Percentiles rank a stretch among this genome's conserved stretches.
These are phyloP conservation scores for Porcisia hertigi DNA, from an alignment of 208 protist genomes.

Conservation along the genomic window DNA sequence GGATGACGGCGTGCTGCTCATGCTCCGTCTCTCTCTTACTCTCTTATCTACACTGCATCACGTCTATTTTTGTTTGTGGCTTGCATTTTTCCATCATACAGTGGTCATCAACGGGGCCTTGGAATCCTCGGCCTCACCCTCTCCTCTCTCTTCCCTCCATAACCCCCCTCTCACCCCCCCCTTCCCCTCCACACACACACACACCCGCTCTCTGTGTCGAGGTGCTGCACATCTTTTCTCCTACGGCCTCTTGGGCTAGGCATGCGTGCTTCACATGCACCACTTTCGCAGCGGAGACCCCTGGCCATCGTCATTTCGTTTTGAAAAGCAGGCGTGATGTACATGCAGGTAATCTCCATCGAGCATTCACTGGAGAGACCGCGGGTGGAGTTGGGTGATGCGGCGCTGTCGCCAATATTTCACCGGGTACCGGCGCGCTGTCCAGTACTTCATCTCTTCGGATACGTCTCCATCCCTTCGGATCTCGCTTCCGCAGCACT, in stretches of 20 bases:
- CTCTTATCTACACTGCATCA: too few species aligned
- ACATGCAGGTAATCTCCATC: conserved; percentile 60
- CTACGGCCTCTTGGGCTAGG: neutral
- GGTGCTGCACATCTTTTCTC: too few species aligned
- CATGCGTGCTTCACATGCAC: neutral
- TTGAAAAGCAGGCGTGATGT: conserved; percentile 33
- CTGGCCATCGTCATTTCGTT: neutral
- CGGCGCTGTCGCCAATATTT: conserved; percentile 51
- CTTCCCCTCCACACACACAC: neutral
- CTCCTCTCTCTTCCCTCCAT: neutral
- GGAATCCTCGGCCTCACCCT: neutral
- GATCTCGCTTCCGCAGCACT: neutral
- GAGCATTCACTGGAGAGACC: conserved; percentile 53
- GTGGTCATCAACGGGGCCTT: neutral
- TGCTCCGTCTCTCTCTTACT: neutral
- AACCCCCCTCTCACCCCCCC: too few species aligned
- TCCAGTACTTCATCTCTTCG: conserved; percentile 79
- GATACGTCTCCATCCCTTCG: conserved; percentile 43
- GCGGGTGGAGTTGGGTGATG: conserved; percentile 62
- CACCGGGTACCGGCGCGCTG: conserved; percentile 55
- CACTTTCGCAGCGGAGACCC: neutral
- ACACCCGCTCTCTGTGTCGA: neutral
- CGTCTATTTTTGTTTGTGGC: neutral
- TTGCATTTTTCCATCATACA: neutral
- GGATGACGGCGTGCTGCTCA: neutral